phyloP scores from a whole-genome alignment of 202 grass and related monocot genomes.

The Digitaria exilis region DNA sequence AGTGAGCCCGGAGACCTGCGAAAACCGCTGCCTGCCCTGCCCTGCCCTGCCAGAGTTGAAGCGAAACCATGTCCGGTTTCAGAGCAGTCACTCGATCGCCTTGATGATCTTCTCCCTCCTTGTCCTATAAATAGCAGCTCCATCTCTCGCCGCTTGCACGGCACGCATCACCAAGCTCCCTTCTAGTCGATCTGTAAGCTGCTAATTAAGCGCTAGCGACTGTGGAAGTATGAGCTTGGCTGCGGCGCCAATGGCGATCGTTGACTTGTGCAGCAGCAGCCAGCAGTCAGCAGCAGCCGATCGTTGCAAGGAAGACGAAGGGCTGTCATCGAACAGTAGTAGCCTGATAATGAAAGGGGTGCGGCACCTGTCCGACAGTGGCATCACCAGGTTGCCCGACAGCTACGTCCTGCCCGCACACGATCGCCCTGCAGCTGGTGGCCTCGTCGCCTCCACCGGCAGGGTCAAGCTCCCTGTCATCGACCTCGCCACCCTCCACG shows the following conservation, averaged over 20 bases:
- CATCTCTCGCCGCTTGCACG: background rate
- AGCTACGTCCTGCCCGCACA: slow-evolving; percentile 70
- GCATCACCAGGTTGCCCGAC: slow-evolving; percentile 69
- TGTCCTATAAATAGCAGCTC: slow-evolving; percentile 1
- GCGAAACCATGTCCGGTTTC: slow-evolving; percentile 10
- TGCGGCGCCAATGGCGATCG: slow-evolving; percentile 35
- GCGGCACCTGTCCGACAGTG: slow-evolving; percentile 61
- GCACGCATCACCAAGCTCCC: background rate
- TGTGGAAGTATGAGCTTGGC: slow-evolving; percentile 1
- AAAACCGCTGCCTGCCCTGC: background rate
- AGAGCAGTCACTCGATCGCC: background rate
- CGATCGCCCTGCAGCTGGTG: slow-evolving; percentile 45
- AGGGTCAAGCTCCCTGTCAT: slow-evolving; percentile 66
- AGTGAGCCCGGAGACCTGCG: background rate
- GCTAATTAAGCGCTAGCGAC: too few species aligned
- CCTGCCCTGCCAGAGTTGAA: background rate
- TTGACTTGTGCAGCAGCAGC: slow-evolving; percentile 14
- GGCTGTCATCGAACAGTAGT: background rate
- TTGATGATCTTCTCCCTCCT: too few species aligned
- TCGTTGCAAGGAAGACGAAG: background rate
- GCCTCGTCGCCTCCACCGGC: background rate
- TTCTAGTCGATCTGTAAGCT: too few species aligned
- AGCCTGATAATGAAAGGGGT: slow-evolving; percentile 63
- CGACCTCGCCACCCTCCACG: slow-evolving; percentile 57
- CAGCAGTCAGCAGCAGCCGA: background rate